phyloP scores from a whole-genome alignment of 148 eudicot genomes.

The Cornus suecica region DNA sequence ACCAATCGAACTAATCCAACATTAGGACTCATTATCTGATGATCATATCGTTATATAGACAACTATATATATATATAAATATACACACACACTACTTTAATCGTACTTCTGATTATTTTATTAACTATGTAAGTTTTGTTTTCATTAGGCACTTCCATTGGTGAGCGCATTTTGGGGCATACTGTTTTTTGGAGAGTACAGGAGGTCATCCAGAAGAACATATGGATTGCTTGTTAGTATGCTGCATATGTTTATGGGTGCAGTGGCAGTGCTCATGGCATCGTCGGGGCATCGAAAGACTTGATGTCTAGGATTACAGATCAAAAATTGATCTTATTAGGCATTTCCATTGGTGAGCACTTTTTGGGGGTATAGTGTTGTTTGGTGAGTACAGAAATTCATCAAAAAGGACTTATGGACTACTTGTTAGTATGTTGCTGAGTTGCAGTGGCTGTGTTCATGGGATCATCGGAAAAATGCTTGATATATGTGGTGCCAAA shows the following conservation, averaged over 20 bases:
- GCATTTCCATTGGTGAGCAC: slow-evolving; percentile 86
- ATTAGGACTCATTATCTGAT: no score
- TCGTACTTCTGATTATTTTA: no score
- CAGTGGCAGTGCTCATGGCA: slow-evolving; percentile 69
- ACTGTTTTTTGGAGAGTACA: slow-evolving; percentile 75
- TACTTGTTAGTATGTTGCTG: slow-evolving; percentile 51
- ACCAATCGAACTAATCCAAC: no score
- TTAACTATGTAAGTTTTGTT: background rate
- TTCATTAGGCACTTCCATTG: slow-evolving; percentile 64
- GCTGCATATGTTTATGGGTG: slow-evolving; percentile 67
- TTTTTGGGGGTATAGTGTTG: slow-evolving; percentile 68
- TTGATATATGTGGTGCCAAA: no score
- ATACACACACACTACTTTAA: no score
- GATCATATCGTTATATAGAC: no score
- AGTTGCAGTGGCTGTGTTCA: slow-evolving; percentile 74
- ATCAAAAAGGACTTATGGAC: slow-evolving; percentile 48
- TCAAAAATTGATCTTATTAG: slow-evolving; percentile 28
- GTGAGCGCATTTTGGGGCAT: slow-evolving; percentile 89
- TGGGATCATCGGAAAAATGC: slow-evolving; percentile 72
- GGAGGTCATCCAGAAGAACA: slow-evolving; percentile 57
- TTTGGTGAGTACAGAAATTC: slow-evolving; percentile 82
- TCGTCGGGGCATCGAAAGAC: slow-evolving; percentile 64
- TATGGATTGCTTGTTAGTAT: slow-evolving; percentile 50
- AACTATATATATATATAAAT: no score
- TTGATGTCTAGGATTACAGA: no score